Evolutionary conservation across 495 filamentous ascomycete genomes (phyloP).

Genomic region (Talaromyces borbonicus): DNA sequence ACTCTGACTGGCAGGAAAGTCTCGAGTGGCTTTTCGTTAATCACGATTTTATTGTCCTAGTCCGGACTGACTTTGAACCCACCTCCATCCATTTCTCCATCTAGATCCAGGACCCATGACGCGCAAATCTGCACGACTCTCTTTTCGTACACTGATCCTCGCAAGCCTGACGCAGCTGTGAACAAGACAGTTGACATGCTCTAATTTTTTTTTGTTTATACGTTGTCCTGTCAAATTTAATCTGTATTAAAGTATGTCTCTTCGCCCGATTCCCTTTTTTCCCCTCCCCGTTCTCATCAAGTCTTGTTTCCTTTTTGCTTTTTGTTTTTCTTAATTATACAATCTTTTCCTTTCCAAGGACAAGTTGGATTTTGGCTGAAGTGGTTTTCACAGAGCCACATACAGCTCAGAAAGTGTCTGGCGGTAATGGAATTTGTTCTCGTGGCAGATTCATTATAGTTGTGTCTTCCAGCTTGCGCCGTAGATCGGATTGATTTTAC

Average conservation of each 20-base stretch:
- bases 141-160: slow-evolving; percentile 10
- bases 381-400: no score
- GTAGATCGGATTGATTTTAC: background rate
- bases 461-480: background rate
- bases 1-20: background rate
- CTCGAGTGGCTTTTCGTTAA: background rate
- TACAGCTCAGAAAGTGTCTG: no score
- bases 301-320: slow-evolving; percentile 8
- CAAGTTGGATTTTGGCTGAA: no score
- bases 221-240: slow-evolving; percentile 6
- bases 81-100: slow-evolving; percentile 16
- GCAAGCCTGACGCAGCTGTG: slow-evolving; percentile 3
- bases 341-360: no score
- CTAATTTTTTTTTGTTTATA: slow-evolving; percentile 7
- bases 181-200: slow-evolving; percentile 13
- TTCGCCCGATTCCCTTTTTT: slow-evolving; percentile 8
- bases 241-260: slow-evolving; percentile 2
- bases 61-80: background rate
- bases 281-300: no score
- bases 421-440: background rate
- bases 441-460: background rate
- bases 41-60: background rate
- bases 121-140: slow-evolving; percentile 27
- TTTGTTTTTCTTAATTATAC: no score
- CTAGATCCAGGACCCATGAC: slow-evolving; percentile 29